phyloP scores from a whole-genome alignment of 257 asterid genomes.

The Capsicum rhomboideum region DNA sequence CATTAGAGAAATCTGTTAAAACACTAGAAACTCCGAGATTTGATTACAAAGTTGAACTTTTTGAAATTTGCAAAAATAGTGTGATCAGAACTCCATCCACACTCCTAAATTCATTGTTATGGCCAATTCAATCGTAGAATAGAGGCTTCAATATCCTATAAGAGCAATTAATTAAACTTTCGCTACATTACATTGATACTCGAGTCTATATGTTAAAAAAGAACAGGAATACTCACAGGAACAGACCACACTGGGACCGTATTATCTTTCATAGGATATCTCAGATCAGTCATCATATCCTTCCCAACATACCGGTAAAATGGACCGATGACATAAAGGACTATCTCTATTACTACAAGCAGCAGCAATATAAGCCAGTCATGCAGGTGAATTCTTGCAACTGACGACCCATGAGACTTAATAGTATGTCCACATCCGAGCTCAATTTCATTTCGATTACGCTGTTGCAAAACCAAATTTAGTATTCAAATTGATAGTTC shows the following conservation, averaged over 20 bases:
- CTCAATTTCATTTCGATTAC: constrained; percentile 15
- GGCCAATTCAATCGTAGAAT: neutral
- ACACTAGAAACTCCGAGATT: neutral
- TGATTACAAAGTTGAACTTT: neutral
- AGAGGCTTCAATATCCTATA: neutral
- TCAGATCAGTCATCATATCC: constrained; percentile 74
- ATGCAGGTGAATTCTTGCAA: constrained; percentile 52
- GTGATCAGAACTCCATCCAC: neutral
- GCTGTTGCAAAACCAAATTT: constrained; percentile 15
- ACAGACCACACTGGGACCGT: constrained; percentile 84
- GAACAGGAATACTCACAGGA: constrained; percentile 47
- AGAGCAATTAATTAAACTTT: neutral
- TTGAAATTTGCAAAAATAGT: neutral
- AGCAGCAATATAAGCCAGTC: constrained; percentile 76
- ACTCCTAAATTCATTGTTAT: too few relatives aligned
- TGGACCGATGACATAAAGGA: constrained; percentile 43
- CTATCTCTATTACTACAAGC: constrained; percentile 43
- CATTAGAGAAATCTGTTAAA: neutral
- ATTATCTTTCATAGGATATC: constrained; percentile 68
- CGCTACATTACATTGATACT: neutral
- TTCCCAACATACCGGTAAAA: constrained; percentile 66
- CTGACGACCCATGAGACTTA: constrained; percentile 61
- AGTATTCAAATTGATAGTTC: neutral
- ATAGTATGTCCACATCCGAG: constrained; percentile 49
- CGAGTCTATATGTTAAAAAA: neutral